Conservation (phyloP, 176 grass and related monocot genomes). For the Lolium perenne region DNA sequence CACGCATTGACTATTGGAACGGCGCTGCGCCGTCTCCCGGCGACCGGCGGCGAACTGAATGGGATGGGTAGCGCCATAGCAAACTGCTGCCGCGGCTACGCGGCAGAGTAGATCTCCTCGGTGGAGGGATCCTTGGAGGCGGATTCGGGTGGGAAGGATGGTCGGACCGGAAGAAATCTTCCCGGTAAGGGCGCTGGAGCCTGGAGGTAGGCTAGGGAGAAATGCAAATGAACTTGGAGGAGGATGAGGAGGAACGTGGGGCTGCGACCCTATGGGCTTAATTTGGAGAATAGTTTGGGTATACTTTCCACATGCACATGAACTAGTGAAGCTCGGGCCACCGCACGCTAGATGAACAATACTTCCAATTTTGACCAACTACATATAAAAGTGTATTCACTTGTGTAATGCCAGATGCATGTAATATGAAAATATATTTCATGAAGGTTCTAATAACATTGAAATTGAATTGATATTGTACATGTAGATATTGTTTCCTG, state of each 20-base stretch:
- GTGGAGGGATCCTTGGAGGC: background rate
- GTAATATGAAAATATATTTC: too few species aligned
- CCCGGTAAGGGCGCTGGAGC: background rate
- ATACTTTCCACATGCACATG: background rate
- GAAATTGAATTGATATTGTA: too few species aligned
- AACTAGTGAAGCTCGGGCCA: too few species aligned
- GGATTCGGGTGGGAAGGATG: background rate
- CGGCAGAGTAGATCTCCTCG: background rate
- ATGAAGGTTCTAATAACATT: too few species aligned
- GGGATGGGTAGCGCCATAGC: conserved; percentile 23
- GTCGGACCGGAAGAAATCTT: conserved; percentile 22
- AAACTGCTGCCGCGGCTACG: background rate
- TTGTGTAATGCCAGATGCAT: too few species aligned
- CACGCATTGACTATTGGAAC: conserved; percentile 20
- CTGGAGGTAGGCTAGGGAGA: conserved; percentile 24
- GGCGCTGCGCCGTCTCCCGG: background rate
- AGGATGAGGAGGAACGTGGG: background rate
- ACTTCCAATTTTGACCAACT: too few species aligned
- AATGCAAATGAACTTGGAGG: background rate
- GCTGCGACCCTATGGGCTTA: background rate
- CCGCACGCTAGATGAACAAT: too few species aligned
- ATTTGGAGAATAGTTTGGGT: conserved; percentile 5
- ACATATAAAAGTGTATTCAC: too few species aligned
- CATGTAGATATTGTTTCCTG: too few species aligned
- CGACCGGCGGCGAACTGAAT: background rate